A percentile compares a stretch with the other conserved stretches of the same genome.
These are phyloP conservation scores for Melampsora medusae DNA, from an alignment of 1,284 basidiomycete genomes.

Conservation along the genomic window DNA sequence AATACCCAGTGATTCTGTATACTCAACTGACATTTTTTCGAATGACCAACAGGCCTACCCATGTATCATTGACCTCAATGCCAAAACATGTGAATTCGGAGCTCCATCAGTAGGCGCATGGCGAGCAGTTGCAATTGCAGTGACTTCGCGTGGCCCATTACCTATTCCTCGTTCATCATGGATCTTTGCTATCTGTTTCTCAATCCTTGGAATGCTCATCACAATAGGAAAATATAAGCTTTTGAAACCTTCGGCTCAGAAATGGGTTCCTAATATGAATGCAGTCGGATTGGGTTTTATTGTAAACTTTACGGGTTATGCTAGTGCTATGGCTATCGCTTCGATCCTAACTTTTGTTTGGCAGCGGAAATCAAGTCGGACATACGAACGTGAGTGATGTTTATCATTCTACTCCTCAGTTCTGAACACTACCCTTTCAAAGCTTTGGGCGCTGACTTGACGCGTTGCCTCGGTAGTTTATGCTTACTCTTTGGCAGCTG, in stretches of 20 bases:
- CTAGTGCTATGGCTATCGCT: conserved; percentile 60
- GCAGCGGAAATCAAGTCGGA: conserved; percentile 58
- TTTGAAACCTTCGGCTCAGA: conserved; percentile 63
- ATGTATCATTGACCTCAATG: conserved; percentile 62
- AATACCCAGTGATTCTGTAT: conserved; percentile 43
- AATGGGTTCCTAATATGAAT: conserved; percentile 67
- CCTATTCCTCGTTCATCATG: conserved; percentile 64
- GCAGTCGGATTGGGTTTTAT: conserved; percentile 65
- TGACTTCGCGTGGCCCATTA: conserved; percentile 52
- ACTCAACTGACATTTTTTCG: conserved; percentile 48
- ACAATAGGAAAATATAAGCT: conserved; percentile 62
- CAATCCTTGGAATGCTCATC: conserved; percentile 59
- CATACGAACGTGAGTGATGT: conserved; percentile 55
- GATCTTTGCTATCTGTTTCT: conserved; percentile 65
- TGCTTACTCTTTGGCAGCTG: conserved; percentile 65
- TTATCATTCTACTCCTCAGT: not conserved
- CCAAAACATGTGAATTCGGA: conserved; percentile 61
- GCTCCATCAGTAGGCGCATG: conserved; percentile 66
- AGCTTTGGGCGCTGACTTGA: not conserved
- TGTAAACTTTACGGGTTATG: conserved; percentile 60
- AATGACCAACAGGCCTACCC: conserved; percentile 61
- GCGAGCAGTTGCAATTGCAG: conserved; percentile 65
- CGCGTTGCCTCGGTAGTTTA: conserved; percentile 57
- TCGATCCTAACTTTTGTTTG: conserved; percentile 57
- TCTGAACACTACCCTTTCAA: not conserved